Evolutionary conservation across 2,329 filamentous ascomycete genomes (phyloP), one percentile per base, ranked within the genome.

Genomic region (Penicillium sp.): DNA sequence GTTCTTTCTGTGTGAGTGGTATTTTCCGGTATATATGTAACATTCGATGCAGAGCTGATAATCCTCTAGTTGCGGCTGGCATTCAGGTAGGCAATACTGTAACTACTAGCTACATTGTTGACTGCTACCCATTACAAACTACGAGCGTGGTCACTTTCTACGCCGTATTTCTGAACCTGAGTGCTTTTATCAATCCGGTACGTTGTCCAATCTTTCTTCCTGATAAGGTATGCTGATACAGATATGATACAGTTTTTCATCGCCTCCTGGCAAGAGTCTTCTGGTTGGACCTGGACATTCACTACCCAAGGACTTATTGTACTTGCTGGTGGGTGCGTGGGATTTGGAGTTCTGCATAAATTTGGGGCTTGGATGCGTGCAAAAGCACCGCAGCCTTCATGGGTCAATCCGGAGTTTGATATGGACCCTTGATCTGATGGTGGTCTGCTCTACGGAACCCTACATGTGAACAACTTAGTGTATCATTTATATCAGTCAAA

Each of bases 71-170:
- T 63, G 79, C 78, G 1, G 77, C 79, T 1, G 81, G 82, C 18
- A 78, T 83, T 57, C 81, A 85, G 57, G 79, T 83, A 50, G 81
- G 81, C 32, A 85, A 84, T 63, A 82, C 80, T 0, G 76, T 78
- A 3, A 68, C 80, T 10, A 79, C 75, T 42, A 74, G 76, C 6
- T 84, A 84, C 62, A 74, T 84, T 16, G 76, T 84, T 34, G 82
- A 85, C 63, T 75, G 75, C 44, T 84, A 84, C 63, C 81, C 80
- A 0, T 66, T 80, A 16, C 80, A 84, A 62, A 79, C 78, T 37
- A 83, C 81, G 65, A 78, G 78, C 40, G 72, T 81, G 37, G 75
- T 83, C 32, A 80, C 77, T 8, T 84, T 83, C 62, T 83, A 82
- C 62, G 73, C 78, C 8, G 79, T 83, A 4, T 72, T 82, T 42